Percentiles rank a stretch among this genome's conserved stretches.
Evolutionary conservation across 1,284 basidiomycete species (phyloP).

Genomic region (Papiliotrema flavescens): DNA sequence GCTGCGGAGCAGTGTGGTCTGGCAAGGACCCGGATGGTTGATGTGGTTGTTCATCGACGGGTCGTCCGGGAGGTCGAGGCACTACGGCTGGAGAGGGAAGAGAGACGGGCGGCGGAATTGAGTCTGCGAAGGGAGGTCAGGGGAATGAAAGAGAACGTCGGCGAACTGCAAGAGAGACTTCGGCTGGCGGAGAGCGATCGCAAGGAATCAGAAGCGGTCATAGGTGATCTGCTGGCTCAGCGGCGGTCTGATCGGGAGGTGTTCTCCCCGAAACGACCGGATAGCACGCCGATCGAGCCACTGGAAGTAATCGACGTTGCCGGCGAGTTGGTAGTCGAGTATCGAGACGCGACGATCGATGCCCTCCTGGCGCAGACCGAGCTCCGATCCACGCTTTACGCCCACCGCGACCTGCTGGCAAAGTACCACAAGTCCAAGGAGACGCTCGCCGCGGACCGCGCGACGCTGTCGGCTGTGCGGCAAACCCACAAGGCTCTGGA

Average conservation of each 20-base stretch:
- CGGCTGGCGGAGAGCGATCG: background rate
- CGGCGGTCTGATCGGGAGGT: background rate
- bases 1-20: constrained; percentile 3
- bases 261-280: too few relatives aligned
- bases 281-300: background rate
- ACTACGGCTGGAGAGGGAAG: background rate
- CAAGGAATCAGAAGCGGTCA: background rate
- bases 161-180: background rate
- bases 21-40: background rate
- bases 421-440: constrained; percentile 3
- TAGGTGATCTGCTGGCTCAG: constrained; percentile 2
- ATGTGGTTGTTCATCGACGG: background rate
- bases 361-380: background rate
- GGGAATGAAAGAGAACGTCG: constrained; percentile 2
- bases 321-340: background rate
- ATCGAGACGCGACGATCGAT: background rate
- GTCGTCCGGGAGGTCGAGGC: background rate
- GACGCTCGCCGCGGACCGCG: constrained; percentile 1
- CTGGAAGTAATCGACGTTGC: background rate
- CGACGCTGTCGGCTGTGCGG: constrained; percentile 10
- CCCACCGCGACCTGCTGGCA: constrained; percentile 7
- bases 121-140: constrained; percentile 2
- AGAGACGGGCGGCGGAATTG: constrained; percentile 1
- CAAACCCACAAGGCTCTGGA: constrained; percentile 10
- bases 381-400: constrained; percentile 1